phyloP scores from a whole-genome alignment of 192 early-diverging fungal species.

The Backusella tarrabulga region DNA sequence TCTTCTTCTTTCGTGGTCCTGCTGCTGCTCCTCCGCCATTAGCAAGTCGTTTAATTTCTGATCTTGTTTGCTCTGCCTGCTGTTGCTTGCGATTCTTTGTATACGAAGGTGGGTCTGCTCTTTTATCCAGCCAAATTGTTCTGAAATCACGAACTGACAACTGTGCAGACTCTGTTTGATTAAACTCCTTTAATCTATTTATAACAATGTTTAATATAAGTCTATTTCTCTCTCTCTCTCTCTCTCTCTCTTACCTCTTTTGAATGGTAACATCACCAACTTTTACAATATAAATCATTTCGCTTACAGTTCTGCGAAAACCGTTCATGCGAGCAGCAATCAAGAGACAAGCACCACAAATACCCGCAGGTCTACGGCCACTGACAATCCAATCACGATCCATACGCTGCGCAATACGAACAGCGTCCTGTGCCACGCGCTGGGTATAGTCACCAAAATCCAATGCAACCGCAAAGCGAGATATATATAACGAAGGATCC shows the following conservation, averaged over 20 bases:
- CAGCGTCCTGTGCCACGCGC: slow-evolving; percentile 75
- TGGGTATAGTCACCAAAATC: slow-evolving; percentile 91
- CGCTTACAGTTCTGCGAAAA: slow-evolving; percentile 75
- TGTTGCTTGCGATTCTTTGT: slow-evolving; percentile 34
- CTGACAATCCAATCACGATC: slow-evolving; percentile 92
- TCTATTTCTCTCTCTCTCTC: no score
- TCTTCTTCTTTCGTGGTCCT: not conserved
- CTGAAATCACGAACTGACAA: slow-evolving; percentile 83
- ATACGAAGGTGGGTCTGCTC: slow-evolving; percentile 85
- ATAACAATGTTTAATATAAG: not conserved
- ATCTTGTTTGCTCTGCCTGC: not conserved
- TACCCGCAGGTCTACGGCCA: slow-evolving; percentile 89
- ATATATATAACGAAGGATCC: slow-evolving; percentile 92
- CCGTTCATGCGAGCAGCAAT: slow-evolving; percentile 92
- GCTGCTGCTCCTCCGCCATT: not conserved
- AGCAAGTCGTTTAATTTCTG: not conserved
- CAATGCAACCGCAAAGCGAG: slow-evolving; percentile 82
- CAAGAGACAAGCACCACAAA: slow-evolving; percentile 90
- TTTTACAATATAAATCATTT: slow-evolving; percentile 60
- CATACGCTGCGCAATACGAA: slow-evolving; percentile 85
- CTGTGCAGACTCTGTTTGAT: slow-evolving; percentile 71
- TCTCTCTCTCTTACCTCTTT: slow-evolving; percentile 65
- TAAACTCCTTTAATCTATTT: slow-evolving; percentile 77
- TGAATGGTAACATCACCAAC: slow-evolving; percentile 68
- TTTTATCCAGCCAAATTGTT: slow-evolving; percentile 77